These are phyloP conservation scores for Epichloe aotearoae DNA, from an alignment of 2,329 filamentous ascomycete species.

Conservation along the genomic window DNA sequence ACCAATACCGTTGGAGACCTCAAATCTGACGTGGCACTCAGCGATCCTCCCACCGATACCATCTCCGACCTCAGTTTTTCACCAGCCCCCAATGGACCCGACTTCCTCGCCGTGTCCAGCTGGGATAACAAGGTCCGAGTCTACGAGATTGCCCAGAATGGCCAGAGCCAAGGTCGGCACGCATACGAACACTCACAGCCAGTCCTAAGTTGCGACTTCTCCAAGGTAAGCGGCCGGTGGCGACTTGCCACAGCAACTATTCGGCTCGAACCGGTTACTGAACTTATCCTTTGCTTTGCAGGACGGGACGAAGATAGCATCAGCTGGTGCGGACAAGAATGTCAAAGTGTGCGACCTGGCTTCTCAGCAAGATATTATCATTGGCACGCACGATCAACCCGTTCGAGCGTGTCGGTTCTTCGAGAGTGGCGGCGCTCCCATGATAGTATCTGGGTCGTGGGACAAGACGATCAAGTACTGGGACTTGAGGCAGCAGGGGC, in stretches of 20 bases:
- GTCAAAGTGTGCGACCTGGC: constrained; percentile 77
- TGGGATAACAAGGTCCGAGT: constrained; percentile 99
- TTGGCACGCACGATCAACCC: constrained; percentile 74
- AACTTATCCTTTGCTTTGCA: constrained; percentile 21
- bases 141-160: constrained; percentile 73
- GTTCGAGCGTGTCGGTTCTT: constrained; percentile 71
- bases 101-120: constrained; percentile 79
- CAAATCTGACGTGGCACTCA: constrained; percentile 72
- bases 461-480: constrained; percentile 87
- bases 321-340: constrained; percentile 81
- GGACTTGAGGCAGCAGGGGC: constrained; percentile 57
- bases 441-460: constrained; percentile 87
- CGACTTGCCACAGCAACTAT: not conserved
- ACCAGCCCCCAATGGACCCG: constrained; percentile 39
- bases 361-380: constrained; percentile 51
- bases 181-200: constrained; percentile 76
- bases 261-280: not conserved
- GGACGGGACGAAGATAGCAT: constrained; percentile 84
- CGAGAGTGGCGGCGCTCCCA: constrained; percentile 55
- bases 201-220: constrained; percentile 76
- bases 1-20: constrained; percentile 77
- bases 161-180: constrained; percentile 73
- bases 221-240: constrained; percentile 49
- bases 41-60: constrained; percentile 71
- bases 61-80: constrained; percentile 82